These are phyloP conservation scores for Hanseniaspora pseudoguilliermondii DNA, from an alignment of 805 yeast genomes.

Conservation along the genomic window DNA sequence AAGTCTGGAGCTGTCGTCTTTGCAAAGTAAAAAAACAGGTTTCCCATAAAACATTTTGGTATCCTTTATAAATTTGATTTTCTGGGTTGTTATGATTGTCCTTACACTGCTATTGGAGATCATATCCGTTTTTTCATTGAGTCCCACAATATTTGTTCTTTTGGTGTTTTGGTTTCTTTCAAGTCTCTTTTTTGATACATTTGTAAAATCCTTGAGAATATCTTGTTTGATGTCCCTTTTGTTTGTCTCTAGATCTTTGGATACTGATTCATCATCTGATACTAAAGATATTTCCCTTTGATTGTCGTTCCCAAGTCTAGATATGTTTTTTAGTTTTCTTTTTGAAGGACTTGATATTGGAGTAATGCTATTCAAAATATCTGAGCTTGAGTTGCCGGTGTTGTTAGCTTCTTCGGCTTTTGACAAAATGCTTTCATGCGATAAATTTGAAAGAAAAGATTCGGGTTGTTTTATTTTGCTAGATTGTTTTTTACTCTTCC, in stretches of 20 bases:
- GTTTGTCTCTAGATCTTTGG: background rate
- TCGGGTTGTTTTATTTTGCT: background rate
- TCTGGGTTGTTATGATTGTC: background rate
- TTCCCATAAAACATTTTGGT: background rate
- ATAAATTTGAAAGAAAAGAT: background rate
- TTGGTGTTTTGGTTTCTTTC: background rate
- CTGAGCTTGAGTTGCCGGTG: background rate
- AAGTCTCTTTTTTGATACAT: background rate
- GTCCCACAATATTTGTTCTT: background rate
- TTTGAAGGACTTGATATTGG: conserved; percentile 2
- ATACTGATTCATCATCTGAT: background rate
- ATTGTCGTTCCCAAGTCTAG: background rate
- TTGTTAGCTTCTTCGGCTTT: background rate
- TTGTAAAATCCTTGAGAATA: background rate
- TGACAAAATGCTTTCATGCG: background rate
- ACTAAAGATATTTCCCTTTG: background rate
- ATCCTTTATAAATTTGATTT: background rate
- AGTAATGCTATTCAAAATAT: background rate
- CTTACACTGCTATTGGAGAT: background rate
- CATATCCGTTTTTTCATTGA: background rate
- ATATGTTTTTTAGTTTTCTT: background rate
- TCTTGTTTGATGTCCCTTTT: background rate
- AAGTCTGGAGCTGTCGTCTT: background rate
- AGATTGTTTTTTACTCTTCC: background rate
- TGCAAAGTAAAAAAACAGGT: background rate